These are phyloP conservation scores for Metschnikowia colocasiae DNA, from an alignment of 805 yeast species.

Conservation along the genomic window DNA sequence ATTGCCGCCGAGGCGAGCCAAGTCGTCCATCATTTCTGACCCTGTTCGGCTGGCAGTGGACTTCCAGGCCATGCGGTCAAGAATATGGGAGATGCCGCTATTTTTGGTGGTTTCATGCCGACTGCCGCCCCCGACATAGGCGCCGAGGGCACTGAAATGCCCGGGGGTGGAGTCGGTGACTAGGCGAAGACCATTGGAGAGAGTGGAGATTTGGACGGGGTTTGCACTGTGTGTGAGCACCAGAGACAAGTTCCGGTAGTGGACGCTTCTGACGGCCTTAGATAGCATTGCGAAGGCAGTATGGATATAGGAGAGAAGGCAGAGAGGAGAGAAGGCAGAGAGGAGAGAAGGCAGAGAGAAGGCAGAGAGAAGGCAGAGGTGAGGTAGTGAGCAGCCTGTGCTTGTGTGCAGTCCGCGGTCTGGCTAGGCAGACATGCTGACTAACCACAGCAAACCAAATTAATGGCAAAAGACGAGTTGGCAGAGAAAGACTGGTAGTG, in stretches of 20 bases:
- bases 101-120: constrained; percentile 61
- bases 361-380: no score
- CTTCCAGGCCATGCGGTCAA: constrained; percentile 83
- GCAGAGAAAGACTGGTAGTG: no score
- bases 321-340: no score
- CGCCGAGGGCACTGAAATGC: constrained; percentile 86
- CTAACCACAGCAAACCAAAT: no score
- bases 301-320: not conserved
- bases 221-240: not conserved
- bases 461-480: no score
- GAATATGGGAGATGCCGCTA: constrained; percentile 76
- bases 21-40: constrained; percentile 64
- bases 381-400: no score
- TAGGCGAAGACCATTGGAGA: constrained; percentile 75
- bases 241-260: not conserved
- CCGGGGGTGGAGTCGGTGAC: constrained; percentile 86
- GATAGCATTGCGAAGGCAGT: not conserved
- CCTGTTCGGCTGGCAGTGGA: constrained; percentile 60
- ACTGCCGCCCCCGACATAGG: constrained; percentile 88
- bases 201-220: constrained; percentile 33
- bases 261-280: not conserved
- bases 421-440: no score
- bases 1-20: constrained; percentile 87
- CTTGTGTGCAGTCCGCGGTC: no score
- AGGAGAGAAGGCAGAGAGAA: no score